Base-by-base conservation (phyloP, 169 alveolate genomes). In the Plasmodium coatneyi region DNA sequence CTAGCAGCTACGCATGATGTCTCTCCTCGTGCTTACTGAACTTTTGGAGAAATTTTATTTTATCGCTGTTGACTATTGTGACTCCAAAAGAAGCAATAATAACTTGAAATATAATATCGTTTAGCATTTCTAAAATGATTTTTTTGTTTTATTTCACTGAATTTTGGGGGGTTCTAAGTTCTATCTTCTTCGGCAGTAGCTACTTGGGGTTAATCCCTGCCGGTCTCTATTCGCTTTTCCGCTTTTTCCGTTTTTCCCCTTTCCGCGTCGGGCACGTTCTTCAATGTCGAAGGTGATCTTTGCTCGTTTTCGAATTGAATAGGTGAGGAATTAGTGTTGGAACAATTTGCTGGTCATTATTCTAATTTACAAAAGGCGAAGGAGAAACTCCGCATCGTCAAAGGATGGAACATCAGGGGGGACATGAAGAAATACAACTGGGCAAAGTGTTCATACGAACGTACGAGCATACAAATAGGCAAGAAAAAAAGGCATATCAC, bases 61-160 rank as follows among this genome's bases (percentile, higher is more conserved):
- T 87, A 56, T 87, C 93, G 49, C 93, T 87, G 81, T 87, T 87
- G 43, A 87, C 93, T 87, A 87, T 19, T 5, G 93, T 54, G 52
- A 87, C 93, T 30, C 93, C 93, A 46, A 87, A 19, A 25, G 93
- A 79, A 76, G 93, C 87, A 56, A 87, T 36, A 78, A 78, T 54
- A 78, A 87, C 89, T 79, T 87, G 93, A 32, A 87, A 78, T 46
- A 87, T 87, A 19, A 87, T 87, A 54, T 87, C 93, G 89, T 87
- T 87, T 41, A 87, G 22, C 93, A 87, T 87, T 79, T 87, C 93
- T 87, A 79, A 87, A 22, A 87, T 46, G 6, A 36, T 78, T 30
- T 34, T 81, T 19, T 25, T 76, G 32, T 36, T 34, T 70, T 83
- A 9, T 22, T 81, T 39, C 36, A 52, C 34, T 43, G 9, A 2